Base-by-base conservation (phyloP, 179 eudicot species). In the Pouteria campechiana region DNA sequence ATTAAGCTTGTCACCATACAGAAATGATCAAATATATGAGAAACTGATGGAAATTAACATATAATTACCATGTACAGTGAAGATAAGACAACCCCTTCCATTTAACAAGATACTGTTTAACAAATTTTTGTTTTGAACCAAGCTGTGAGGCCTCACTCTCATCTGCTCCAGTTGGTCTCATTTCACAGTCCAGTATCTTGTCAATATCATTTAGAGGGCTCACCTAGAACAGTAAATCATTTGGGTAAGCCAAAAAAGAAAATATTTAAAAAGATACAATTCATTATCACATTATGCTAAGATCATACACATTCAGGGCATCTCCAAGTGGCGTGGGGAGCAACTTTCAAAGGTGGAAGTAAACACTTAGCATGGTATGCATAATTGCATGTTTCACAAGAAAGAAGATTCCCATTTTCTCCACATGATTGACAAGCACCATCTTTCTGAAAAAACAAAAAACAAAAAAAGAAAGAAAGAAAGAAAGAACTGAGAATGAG, bases 61-160 rank as follows among this genome's bases (percentile, higher is more conserved):
- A 41, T 5, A 53, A 32, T 17, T 82, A 92, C 99, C 99, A 92
- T 55, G 82, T 62, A 72, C 99, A 92, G 53, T 92, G 99, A 58
- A 92, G 76, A 71, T 87, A 92, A 54, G 99, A 92, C 46, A 57
- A 41, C 46, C 88, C 96, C 70, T 87, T 92, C 99, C 99, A 92
- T 61, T 92, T 92, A 2, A 92, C 88, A 60, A 92, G 81, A 64
- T 87, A 92, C 25, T 92, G 94, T 55, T 87, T 87, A 42, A 75
- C 87, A 54, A 73, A 70, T 22, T 69, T 64, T 66, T 87, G 92
- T 55, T 77, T 75, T 10, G 94, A 79, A 17, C 94, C 88, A 30
- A 67, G 64, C 37, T 63, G 60, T 19, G 88, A 68, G 44, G 69
- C 71, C 65, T 92, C 99, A 58, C 65, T 46, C 41, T 79, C 88